Percentiles rank a stretch among this genome's conserved stretches.
Evolutionary conservation across 2,329 filamentous ascomycete species (phyloP).

Genomic region (Nectriaceae sp.): DNA sequence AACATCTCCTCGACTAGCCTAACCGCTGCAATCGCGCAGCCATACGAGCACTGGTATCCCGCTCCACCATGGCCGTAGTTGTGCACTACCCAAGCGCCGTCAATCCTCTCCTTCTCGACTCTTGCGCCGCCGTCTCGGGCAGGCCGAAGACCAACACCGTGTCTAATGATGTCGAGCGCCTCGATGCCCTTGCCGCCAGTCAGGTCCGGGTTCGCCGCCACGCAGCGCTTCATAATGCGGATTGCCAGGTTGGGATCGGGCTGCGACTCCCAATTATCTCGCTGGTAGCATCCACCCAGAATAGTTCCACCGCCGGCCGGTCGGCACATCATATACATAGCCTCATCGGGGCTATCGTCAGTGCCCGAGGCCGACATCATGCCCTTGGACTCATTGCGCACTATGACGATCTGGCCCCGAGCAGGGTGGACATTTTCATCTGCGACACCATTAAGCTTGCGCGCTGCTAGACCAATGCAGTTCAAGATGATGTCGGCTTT

Average conservation of each 20-base stretch:
- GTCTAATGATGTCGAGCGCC: slow-evolving; percentile 72
- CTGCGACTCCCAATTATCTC: slow-evolving; percentile 74
- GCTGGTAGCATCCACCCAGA: slow-evolving; percentile 79
- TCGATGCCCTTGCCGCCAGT: slow-evolving; percentile 67
- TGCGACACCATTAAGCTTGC: slow-evolving; percentile 75
- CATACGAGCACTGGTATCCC: slow-evolving; percentile 55
- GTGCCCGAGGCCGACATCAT: slow-evolving; percentile 73
- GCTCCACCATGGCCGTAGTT: slow-evolving; percentile 78
- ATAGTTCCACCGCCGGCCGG: slow-evolving; percentile 77
- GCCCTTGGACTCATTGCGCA: slow-evolving; percentile 70
- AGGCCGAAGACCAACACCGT: slow-evolving; percentile 79
- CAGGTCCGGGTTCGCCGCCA: slow-evolving; percentile 65
- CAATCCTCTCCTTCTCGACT: slow-evolving; percentile 61
- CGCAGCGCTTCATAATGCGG: slow-evolving; percentile 76
- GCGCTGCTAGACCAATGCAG: slow-evolving; percentile 76
- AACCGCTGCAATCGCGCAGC: background rate
- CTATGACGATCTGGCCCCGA: slow-evolving; percentile 80
- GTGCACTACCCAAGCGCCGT: slow-evolving; percentile 66
- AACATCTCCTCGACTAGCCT: background rate
- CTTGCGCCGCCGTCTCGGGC: slow-evolving; percentile 71
- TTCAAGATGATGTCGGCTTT: slow-evolving; percentile 74
- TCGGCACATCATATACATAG: slow-evolving; percentile 78
- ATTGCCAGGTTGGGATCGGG: slow-evolving; percentile 74
- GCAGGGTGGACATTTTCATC: slow-evolving; percentile 72
- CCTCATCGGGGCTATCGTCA: slow-evolving; percentile 71